Evolutionary conservation across 257 asterid species (phyloP).

Genomic region (Nicotiana attenuata): DNA sequence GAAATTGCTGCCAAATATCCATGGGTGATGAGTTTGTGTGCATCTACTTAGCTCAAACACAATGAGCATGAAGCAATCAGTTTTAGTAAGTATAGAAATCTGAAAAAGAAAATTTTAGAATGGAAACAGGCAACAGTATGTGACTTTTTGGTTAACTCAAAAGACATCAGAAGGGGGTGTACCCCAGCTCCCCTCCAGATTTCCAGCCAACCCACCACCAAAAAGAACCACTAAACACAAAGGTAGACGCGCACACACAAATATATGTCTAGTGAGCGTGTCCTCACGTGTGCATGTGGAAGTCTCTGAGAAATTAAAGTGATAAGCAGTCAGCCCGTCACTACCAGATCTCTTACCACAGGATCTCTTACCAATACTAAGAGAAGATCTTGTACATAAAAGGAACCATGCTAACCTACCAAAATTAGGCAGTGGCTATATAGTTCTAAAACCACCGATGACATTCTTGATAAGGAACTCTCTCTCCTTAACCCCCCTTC

Average conservation of each 20-base stretch:
- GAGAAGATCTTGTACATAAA: constrained; percentile 1
- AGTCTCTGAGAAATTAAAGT: no score
- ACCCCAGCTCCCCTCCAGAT: background rate
- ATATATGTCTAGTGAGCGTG: background rate
- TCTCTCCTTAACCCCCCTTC: background rate
- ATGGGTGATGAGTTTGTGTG: background rate
- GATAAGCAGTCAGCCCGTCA: no score
- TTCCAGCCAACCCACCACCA: background rate
- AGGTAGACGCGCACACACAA: background rate
- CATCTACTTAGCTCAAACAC: constrained; percentile 1
- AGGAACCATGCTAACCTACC: background rate
- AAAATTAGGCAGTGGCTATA: background rate
- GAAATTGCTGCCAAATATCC: background rate
- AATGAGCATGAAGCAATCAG: background rate
- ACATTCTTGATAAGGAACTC: background rate
- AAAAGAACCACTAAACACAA: background rate
- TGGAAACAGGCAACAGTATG: background rate
- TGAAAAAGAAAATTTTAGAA: background rate
- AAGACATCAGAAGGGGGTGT: background rate
- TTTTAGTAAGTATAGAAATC: background rate
- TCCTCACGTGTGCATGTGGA: no score
- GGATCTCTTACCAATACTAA: background rate
- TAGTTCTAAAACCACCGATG: background rate
- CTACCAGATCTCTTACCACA: background rate
- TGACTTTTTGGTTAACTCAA: background rate